These are phyloP conservation scores for Cystobasidium sp. DNA, from an alignment of 1,284 basidiomycete genomes.

Conservation along the genomic window DNA sequence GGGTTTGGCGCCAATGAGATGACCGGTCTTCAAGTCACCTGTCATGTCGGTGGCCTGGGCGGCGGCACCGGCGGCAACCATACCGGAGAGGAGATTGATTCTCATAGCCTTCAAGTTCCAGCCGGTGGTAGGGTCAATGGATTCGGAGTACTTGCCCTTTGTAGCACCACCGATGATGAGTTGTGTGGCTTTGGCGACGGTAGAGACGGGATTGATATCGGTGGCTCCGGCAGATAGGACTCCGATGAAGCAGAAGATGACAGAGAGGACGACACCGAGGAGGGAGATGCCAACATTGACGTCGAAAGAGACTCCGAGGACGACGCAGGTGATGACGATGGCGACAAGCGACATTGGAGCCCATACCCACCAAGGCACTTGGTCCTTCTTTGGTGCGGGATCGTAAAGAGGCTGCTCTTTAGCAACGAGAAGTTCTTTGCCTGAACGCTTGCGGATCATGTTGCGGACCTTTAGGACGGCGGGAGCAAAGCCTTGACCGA, in stretches of 20 bases:
- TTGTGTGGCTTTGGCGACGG: constrained; percentile 65
- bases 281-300: constrained; percentile 65
- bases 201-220: constrained; percentile 67
- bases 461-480: constrained; percentile 44
- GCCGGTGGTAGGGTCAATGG: constrained; percentile 68
- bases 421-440: constrained; percentile 35
- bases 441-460: constrained; percentile 60
- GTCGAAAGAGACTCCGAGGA: constrained; percentile 65
- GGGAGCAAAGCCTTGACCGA: constrained; percentile 49
- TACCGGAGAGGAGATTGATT: constrained; percentile 67
- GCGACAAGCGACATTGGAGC: constrained; percentile 62
- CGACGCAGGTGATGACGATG: constrained; percentile 64
- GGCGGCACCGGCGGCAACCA: constrained; percentile 66
- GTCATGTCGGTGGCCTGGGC: constrained; percentile 71
- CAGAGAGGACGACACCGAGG: constrained; percentile 62
- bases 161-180: constrained; percentile 68
- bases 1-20: constrained; percentile 70
- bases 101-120: constrained; percentile 65
- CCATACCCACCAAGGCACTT: constrained; percentile 67
- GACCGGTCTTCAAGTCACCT: constrained; percentile 73
- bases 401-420: constrained; percentile 52
- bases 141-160: constrained; percentile 63
- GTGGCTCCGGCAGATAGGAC: constrained; percentile 65
- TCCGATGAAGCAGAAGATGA: constrained; percentile 71
- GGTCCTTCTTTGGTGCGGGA: constrained; percentile 63